Base-by-base conservation (phyloP, 2,329 filamentous ascomycete species). In the Trichophyton schoenleinii region DNA sequence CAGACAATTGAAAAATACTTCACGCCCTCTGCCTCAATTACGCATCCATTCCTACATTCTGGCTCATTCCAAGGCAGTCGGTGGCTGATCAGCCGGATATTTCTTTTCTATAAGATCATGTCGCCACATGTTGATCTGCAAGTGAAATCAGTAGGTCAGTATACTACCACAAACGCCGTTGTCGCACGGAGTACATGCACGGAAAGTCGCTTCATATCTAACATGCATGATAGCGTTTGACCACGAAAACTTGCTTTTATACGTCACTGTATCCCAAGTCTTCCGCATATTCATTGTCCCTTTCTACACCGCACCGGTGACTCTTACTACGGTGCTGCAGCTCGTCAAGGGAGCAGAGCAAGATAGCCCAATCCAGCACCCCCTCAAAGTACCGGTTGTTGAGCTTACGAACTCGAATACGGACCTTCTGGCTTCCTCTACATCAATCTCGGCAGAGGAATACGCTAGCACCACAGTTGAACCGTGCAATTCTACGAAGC, bases 21-120 rank as follows among this genome's bases (percentile, higher is more conserved):
- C 73, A 83, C 86, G 0, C 80, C 81, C 8, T 77, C 86, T 68
- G 87, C 88, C 7, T 81, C 83, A 34, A 94, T 95, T 70, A 80
- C 82, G 2, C 89, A 95, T 66, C 89, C 89, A 0, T 87, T 92
- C 71, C 91, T 87, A 68, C 82, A 84, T 11, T 88, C 89, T 1
- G 78, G 77, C 49, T 77, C 73, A 63, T 82, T 80, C 66, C 68
- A 75, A 9, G 82, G 86, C 64, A 91, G 87, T 8, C 80, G 88
- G 49, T 83, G 80, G 74, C 70, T 88, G 4, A 79, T 95, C 18
- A 75, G 81, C 57, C 79, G 80, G 66, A 86, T 95, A 61, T 95
- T 89, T 69, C 83, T 84, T 46, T 91, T 87, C 88, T 92, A 95
- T 74, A 89, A 90, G 69, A 87, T 92, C 65, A 78, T 95, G 70